phyloP scores from a whole-genome alignment of 176 grass and related monocot genomes.

The barley (Hordeum vulgare) region DNA sequence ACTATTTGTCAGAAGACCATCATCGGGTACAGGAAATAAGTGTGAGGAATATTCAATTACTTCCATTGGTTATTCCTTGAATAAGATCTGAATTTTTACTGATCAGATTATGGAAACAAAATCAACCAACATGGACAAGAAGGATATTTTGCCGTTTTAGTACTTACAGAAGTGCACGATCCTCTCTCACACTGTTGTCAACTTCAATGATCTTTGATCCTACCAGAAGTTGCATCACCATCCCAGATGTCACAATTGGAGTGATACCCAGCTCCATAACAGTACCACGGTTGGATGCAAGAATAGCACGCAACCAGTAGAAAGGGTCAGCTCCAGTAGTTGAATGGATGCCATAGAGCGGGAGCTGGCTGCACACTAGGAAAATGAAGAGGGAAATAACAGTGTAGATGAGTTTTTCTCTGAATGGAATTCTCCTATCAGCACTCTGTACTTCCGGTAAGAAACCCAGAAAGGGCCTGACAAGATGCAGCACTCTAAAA shows the following conservation, averaged over 20 bases:
- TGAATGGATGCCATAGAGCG: slow-evolving; percentile 94
- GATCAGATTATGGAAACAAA: not conserved
- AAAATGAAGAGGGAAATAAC: slow-evolving; percentile 97
- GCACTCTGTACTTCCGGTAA: slow-evolving; percentile 91
- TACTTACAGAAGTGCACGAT: slow-evolving; percentile 83
- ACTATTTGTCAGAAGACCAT: not conserved
- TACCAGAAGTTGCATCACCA: slow-evolving; percentile 95
- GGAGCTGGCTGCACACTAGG: slow-evolving; percentile 93
- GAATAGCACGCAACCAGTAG: slow-evolving; percentile 97
- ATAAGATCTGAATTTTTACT: not conserved
- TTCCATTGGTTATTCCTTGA: not conserved
- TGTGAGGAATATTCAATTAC: not conserved
- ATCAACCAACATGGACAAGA: not conserved
- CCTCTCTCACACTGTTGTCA: slow-evolving; percentile 95
- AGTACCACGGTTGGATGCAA: slow-evolving; percentile 86
- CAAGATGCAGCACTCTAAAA: slow-evolving; percentile 90
- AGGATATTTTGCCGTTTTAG: not conserved
- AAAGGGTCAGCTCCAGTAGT: slow-evolving; percentile 96
- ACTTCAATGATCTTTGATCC: slow-evolving; percentile 97
- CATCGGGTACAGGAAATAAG: not conserved
- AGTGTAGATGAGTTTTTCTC: slow-evolving; percentile 91
- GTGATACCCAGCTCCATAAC: slow-evolving; percentile 99
- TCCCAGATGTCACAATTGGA: slow-evolving; percentile 90
- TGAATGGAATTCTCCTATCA: slow-evolving; percentile 89
- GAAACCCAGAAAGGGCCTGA: slow-evolving; percentile 87